Evolutionary conservation across 768 basidiomycete species (phyloP).

Genomic region (Pulveroboletus sp.): DNA sequence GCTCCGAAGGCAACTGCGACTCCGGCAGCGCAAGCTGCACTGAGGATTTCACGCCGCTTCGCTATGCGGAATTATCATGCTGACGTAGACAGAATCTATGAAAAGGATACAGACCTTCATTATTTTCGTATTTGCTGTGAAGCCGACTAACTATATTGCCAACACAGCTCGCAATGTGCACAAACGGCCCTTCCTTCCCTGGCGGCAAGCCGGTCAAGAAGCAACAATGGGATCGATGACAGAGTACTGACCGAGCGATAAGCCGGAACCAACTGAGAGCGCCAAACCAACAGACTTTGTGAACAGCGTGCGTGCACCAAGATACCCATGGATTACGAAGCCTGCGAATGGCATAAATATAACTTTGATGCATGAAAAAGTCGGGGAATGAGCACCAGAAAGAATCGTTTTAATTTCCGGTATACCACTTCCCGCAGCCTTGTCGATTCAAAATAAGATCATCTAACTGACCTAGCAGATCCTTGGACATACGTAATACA

Average conservation of each 20-base stretch:
- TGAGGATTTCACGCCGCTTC: constrained; percentile 91
- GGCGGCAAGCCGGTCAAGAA: constrained; percentile 2
- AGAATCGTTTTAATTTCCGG: constrained; percentile 96
- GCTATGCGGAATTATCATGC: constrained; percentile 38
- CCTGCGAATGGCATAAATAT: constrained; percentile 39
- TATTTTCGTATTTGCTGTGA: constrained; percentile 86
- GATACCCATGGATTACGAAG: constrained; percentile 96
- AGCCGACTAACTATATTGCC: constrained; percentile 90
- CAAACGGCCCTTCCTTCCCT: constrained; percentile 76
- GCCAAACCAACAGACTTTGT: constrained; percentile 88
- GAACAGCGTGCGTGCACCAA: constrained; percentile 84
- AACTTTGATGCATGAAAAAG: constrained; percentile 8
- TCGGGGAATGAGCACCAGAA: constrained; percentile 46
- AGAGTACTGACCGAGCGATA: constrained; percentile 61
- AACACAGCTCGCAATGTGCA: constrained; percentile 89
- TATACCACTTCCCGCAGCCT: constrained; percentile 92
- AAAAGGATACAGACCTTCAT: constrained; percentile 63
- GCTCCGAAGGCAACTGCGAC: constrained; percentile 98
- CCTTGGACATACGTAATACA: constrained; percentile 70
- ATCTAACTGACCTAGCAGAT: not conserved
- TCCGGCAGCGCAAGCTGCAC: constrained; percentile 94
- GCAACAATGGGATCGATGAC: constrained; percentile 2
- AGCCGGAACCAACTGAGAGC: constrained; percentile 86
- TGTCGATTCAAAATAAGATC: constrained; percentile 28
- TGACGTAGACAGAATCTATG: not conserved